A percentile compares a stretch with the other conserved stretches of the same genome.
phyloP scores from a whole-genome alignment of 2,329 filamentous ascomycete species.

The Aspergillus fructus region DNA sequence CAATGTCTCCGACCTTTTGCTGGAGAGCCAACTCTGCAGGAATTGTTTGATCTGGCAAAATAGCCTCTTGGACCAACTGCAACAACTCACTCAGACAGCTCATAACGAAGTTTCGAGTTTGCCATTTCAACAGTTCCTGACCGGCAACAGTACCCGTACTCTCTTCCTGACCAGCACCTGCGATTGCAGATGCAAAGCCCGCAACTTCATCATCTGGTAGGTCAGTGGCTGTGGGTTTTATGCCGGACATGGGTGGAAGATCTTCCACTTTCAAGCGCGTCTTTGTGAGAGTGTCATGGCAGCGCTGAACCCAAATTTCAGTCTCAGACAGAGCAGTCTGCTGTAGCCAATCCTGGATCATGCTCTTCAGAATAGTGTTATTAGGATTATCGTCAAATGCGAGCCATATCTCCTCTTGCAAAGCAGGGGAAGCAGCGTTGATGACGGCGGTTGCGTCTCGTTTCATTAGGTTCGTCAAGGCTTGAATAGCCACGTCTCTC shows the following conservation, averaged over 20 bases:
- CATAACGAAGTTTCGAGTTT: constrained; percentile 92
- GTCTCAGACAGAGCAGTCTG: constrained; percentile 83
- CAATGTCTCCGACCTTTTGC: constrained; percentile 81
- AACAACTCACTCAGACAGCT: constrained; percentile 83
- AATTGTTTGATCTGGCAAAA: constrained; percentile 74
- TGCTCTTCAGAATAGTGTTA: constrained; percentile 78
- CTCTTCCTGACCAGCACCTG: constrained; percentile 60
- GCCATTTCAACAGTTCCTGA: constrained; percentile 90
- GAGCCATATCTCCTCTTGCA: constrained; percentile 92
- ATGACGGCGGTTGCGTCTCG: constrained; percentile 82
- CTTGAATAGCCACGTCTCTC: constrained; percentile 78
- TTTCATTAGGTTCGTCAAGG: constrained; percentile 93
- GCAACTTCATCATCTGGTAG: constrained; percentile 95
- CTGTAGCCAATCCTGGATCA: constrained; percentile 89
- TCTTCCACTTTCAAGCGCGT: constrained; percentile 68
- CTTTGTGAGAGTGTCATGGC: constrained; percentile 85
- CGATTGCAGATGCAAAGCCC: constrained; percentile 79
- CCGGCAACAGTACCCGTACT: constrained; percentile 54
- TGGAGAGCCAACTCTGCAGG: constrained; percentile 77
- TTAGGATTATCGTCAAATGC: constrained; percentile 74
- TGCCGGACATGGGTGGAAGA: constrained; percentile 33
- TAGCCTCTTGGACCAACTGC: constrained; percentile 72
- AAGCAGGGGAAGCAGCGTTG: constrained; percentile 68
- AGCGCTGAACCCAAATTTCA: constrained; percentile 80
- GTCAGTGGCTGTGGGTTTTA: constrained; percentile 61